These are phyloP conservation scores for Yarrowia alimentaria DNA, from an alignment of 805 yeast species.

Conservation along the genomic window DNA sequence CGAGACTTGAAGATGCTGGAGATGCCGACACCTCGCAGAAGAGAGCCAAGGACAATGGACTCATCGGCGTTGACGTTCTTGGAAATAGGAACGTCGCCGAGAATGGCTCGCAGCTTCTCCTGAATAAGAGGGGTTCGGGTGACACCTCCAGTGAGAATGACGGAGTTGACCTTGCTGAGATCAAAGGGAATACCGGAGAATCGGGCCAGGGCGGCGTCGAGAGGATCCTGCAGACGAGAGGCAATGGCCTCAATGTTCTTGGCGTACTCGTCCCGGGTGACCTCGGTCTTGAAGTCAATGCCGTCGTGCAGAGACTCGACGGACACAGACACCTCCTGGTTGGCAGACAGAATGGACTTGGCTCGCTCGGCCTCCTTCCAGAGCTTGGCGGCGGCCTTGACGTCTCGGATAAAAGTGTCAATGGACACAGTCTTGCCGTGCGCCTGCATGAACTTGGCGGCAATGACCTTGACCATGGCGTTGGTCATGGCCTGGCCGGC, in stretches of 20 bases:
- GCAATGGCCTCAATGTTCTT: slow-evolving; percentile 47
- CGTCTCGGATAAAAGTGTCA: slow-evolving; percentile 45
- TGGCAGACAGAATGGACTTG: slow-evolving; percentile 83
- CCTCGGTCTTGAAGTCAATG: slow-evolving; percentile 61
- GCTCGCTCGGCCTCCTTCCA: slow-evolving; percentile 87
- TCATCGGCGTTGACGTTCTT: slow-evolving; percentile 95
- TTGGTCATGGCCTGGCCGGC: slow-evolving; percentile 78
- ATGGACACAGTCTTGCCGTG: slow-evolving; percentile 41
- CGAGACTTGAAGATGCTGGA: slow-evolving; percentile 66
- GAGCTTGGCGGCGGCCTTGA: slow-evolving; percentile 63
- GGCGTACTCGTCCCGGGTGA: slow-evolving; percentile 85
- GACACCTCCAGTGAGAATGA: slow-evolving; percentile 86
- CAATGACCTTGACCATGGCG: slow-evolving; percentile 58
- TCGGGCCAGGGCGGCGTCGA: slow-evolving; percentile 38
- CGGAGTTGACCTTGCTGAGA: slow-evolving; percentile 51
- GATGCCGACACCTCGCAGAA: slow-evolving; percentile 75
- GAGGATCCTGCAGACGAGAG: slow-evolving; percentile 52
- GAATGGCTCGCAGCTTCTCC: slow-evolving; percentile 45
- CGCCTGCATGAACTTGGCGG: slow-evolving; percentile 54
- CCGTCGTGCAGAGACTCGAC: slow-evolving; percentile 75
- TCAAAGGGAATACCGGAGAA: slow-evolving; percentile 35
- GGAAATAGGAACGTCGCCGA: slow-evolving; percentile 60
- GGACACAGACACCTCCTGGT: slow-evolving; percentile 70
- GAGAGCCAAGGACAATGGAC: slow-evolving; percentile 84
- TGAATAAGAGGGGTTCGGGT: slow-evolving; percentile 88